Conservation (phyloP, 2,329 filamentous ascomycete species). For the Chaetoscypha palmicola region DNA sequence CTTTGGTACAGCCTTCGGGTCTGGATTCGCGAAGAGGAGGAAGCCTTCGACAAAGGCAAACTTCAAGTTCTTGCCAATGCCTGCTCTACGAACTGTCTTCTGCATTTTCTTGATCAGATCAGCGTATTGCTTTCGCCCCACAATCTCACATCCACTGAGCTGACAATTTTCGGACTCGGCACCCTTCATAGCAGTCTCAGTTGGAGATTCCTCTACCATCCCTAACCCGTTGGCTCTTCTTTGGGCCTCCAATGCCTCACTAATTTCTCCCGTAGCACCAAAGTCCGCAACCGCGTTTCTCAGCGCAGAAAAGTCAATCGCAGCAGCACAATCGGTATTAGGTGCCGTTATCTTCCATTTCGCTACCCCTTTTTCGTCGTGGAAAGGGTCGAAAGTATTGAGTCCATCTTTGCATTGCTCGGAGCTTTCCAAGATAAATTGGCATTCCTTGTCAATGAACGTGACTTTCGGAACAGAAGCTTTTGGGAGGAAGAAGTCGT, state of each 20-base stretch:
- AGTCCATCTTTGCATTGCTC: constrained; percentile 1
- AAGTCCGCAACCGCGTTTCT: constrained; percentile 1
- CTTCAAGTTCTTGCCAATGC: not conserved
- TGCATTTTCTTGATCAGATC: not conserved
- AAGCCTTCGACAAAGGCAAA: constrained; percentile 21
- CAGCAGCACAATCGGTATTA: constrained; percentile 15
- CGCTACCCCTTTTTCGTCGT: not conserved
- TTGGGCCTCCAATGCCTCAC: not conserved
- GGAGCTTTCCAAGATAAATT: constrained; percentile 3
- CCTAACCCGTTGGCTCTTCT: not conserved
- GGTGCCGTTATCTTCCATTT: constrained; percentile 11
- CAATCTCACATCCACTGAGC: not conserved
- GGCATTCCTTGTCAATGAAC: constrained; percentile 3
- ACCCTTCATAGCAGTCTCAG: not conserved
- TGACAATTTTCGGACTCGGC: not conserved
- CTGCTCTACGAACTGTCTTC: not conserved
- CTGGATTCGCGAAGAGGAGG: constrained; percentile 8
- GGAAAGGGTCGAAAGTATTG: constrained; percentile 1
- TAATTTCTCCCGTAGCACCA: not conserved
- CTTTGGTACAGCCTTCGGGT: not conserved
- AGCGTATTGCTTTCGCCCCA: not conserved
- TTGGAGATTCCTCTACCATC: not conserved
- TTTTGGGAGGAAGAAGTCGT: constrained; percentile 21
- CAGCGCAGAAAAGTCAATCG: constrained; percentile 16
- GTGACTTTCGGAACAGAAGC: not conserved